Evolutionary conservation across 2,329 filamentous ascomycete species (phyloP).

Genomic region (Fusarium sp.): DNA sequence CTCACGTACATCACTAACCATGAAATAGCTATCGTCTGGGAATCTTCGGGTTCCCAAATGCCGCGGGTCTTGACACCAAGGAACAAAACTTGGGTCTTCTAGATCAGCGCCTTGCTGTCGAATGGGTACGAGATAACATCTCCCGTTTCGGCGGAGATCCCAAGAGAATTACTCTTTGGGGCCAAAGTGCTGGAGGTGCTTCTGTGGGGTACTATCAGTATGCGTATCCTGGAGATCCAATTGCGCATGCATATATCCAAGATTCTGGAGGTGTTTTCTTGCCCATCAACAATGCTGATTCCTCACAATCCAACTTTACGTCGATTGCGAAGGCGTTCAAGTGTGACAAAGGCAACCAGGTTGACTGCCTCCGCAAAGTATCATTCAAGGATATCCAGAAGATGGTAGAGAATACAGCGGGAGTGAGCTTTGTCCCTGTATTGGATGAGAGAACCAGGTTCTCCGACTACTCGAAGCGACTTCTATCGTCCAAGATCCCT

Average conservation of each 20-base stretch:
- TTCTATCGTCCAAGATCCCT: not conserved
- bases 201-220: constrained; percentile 13
- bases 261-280: not conserved
- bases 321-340: not conserved
- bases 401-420: not conserved
- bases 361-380: not conserved
- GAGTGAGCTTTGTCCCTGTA: not conserved
- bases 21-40: not conserved
- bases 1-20: not conserved
- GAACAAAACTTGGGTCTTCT: constrained; percentile 1
- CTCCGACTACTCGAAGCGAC: not conserved
- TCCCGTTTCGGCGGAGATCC: not conserved
- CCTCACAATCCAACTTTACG: not conserved
- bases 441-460: not conserved
- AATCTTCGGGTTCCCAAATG: constrained; percentile 6
- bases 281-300: not conserved
- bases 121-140: constrained; percentile 5
- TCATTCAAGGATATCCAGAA: not conserved
- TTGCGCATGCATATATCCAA: constrained; percentile 3
- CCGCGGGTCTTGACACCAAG: not conserved
- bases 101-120: constrained; percentile 6
- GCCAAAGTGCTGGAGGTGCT: not conserved
- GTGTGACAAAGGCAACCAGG: not conserved
- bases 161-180: not conserved
- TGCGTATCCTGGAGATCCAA: not conserved